Evolutionary conservation across 129 eudicot genomes (phyloP), one percentile per base, ranked within the genome.

Genomic region (Scalesia atractyloides): DNA sequence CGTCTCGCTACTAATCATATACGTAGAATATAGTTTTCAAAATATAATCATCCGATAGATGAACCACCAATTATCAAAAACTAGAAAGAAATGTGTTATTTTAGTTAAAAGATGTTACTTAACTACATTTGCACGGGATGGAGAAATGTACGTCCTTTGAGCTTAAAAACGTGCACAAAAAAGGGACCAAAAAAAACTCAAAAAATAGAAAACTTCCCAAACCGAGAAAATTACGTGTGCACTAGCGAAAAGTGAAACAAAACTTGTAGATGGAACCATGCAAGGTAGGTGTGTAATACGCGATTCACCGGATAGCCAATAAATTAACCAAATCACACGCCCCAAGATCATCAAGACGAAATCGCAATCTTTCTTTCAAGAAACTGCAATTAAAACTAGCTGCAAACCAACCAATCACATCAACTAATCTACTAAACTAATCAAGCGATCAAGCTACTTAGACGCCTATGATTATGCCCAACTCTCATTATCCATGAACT

Each of bases 1-100:
- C 16, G 51, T 52, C 65, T 56, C 16, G 22, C 26, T 74, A 63
- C 16, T 17, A 63, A 64, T 64, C 69, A 64, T 14, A 74, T 51
- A 20, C 63, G 36, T 18, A 74, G 0, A 34, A 73, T 16, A 46
- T 18, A 61, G 0, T 36, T 63, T 59, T 36, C 26, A 9, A n/a
- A 34, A 34, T 36, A 59, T 12, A 33, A 26, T 59, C 7, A 8
- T 57, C 46, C 12, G 15, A 41, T 39, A 39, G 75, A 56, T 70
- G 64, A 54, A 39, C 20, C 5, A 70, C 13, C 56, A 56, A 56
- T 19, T 24, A 39, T 53, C 14, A 39, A 19, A 48, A 11, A 72
- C 26, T 5, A 14, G 1, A 4, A 5, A 30, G 12, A 61, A 61
- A 34, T 34, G 46, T 30, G 34, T 14, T 60, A 26, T 30, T 14